phyloP scores from a whole-genome alignment of 768 basidiomycete species.

The Mycena belliarum region DNA sequence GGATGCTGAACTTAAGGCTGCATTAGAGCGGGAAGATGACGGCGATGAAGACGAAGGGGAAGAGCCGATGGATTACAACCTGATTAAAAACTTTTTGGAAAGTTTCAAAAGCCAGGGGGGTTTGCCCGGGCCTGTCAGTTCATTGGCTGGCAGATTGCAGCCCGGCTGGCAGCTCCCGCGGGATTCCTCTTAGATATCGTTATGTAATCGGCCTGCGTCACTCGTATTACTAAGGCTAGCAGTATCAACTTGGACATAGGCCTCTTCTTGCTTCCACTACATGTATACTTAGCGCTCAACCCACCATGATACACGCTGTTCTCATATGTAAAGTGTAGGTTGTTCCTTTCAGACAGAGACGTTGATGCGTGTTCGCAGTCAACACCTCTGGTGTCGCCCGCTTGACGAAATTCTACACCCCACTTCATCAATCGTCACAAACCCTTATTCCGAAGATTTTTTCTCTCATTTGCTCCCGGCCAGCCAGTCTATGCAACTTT shows the following conservation, averaged over 20 bases:
- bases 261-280: too few species aligned
- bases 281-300: slow-evolving; percentile 4
- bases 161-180: slow-evolving; percentile 74
- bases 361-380: slow-evolving; percentile 49
- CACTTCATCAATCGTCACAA: slow-evolving; percentile 66
- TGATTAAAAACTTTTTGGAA: slow-evolving; percentile 97
- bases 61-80: slow-evolving; percentile 72
- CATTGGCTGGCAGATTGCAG: slow-evolving; percentile 81
- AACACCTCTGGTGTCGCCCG: slow-evolving; percentile 90
- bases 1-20: slow-evolving; percentile 80
- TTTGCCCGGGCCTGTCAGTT: slow-evolving; percentile 88
- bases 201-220: neutral
- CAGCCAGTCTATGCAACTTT: slow-evolving; percentile 89
- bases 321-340: slow-evolving; percentile 65
- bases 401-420: slow-evolving; percentile 87
- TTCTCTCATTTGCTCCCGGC: slow-evolving; percentile 80
- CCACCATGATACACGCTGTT: slow-evolving; percentile 78
- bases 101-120: slow-evolving; percentile 94
- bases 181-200: slow-evolving; percentile 37
- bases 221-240: too few species aligned
- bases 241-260: too few species aligned
- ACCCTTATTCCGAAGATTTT: slow-evolving; percentile 87
- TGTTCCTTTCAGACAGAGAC: slow-evolving; percentile 20
- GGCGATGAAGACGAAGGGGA: slow-evolving; percentile 55
- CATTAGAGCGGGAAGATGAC: slow-evolving; percentile 52